Base-by-base conservation (phyloP, 2,329 filamentous ascomycete species). In the Mariannaea sp. region DNA sequence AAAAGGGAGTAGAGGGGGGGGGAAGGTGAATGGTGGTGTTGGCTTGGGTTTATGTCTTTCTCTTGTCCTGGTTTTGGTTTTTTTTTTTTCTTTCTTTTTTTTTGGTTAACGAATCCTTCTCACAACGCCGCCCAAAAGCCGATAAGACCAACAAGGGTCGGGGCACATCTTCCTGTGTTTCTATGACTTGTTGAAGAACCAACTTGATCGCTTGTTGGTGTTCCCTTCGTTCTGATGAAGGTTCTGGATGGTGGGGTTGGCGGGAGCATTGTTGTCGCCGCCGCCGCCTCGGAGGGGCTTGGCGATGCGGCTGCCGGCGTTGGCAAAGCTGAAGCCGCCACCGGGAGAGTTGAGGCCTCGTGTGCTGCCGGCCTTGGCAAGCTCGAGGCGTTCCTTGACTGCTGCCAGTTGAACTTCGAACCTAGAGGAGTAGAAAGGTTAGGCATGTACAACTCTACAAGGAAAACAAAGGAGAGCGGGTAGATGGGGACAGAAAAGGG, bases 331-430 rank as follows among this genome's bases (percentile, higher is more conserved):
- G 72, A 95, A 93, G 66, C 84, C 85, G 49, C 84, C 85, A 48
- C 81, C 79, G 7, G 83, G 79, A 41, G 85, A 83, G 61, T 84
- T 84, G 49, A 97, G 84, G 48, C 90, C 92, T 61, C 92, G 88
- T 9, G 92, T 96, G 61, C 89, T 94, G 67, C 92, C 91, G 42
- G 87, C 85, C 76, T 97, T 99, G 71, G 92, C 94, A 46, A 91
- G 89, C 76, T 99, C 94, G 62, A 99, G 87, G 58, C 94, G 90
- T 73, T 99, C 94, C 80, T 97, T 99, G 75, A 99, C 94, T 45
- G 92, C 92, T 36, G 92, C 89, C 71, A 99, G 89, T 77, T 99
- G 94, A 30, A 90, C 88, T 79, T 99, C 94, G 79, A 99, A 99
- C 73, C 94, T 97, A 53, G n/a, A n/a, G 6, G 35, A 22, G 17